Base-by-base conservation (phyloP, 225 moss, liverwort and hornwort species). In the Bryum argenteum region DNA sequence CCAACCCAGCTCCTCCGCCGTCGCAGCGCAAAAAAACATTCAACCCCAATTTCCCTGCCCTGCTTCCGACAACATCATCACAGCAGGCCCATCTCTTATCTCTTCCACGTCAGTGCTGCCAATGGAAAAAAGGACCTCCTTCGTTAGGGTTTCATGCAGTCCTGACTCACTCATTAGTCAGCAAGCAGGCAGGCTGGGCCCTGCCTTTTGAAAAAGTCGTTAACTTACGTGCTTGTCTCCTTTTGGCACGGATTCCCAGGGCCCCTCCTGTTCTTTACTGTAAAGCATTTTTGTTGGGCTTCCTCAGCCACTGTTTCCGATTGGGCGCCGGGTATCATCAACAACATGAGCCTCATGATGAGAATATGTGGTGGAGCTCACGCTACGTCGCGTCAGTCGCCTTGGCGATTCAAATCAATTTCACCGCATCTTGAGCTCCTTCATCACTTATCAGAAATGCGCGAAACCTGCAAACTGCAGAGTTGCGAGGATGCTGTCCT, bases 41-140 rank as follows among this genome's bases (percentile, higher is more conserved):
- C 70, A 70, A 58, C 52, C 59, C 79, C 79, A 54, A 59, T 71
- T 63, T 33, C 23, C 33, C 64, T 44, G 74, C 58, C 33, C 64
- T 44, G 74, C 58, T 81, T 81, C 81, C 81, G 81, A 81, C 81
- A 82, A 48, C 78, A 82, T 82, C 61, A 78, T 82, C 78, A 78
- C 74, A 15, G 55, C 63, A 21, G 11, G 15, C 66, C 66, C 74
- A 66, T 41, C 73, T 74, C 73, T 78, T 82, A 78, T 82, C 82
- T 74, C 82, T 74, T 74, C 82, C 82, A 82, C 82, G 77, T 78
- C 78, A 69, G 56, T 52, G 61, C 77, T 54, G 39, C 48, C 79
- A 74, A 73, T 69, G 63, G 51, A 23, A 78, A 78, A 63, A 63
- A 18, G 26, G 33, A 24, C 64, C n/a, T 26, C 64, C 24, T 64